These are phyloP conservation scores for Fusarium verrucosum DNA, from an alignment of 2,329 filamentous ascomycete genomes.

Conservation along the genomic window DNA sequence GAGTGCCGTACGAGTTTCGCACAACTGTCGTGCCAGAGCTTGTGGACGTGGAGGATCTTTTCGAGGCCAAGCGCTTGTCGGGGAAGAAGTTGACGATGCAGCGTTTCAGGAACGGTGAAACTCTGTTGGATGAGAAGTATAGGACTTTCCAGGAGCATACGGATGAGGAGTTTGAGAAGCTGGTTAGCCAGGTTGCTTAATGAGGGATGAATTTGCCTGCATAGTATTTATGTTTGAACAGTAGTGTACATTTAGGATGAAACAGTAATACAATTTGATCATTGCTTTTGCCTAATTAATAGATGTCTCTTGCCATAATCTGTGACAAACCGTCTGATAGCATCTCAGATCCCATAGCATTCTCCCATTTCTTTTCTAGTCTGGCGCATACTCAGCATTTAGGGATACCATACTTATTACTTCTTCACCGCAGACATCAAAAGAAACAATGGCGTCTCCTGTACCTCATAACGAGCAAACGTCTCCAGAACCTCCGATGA, in stretches of 20 bases:
- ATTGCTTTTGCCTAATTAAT: too few relatives aligned
- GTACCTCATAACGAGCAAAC: too few relatives aligned
- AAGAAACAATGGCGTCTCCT: too few relatives aligned
- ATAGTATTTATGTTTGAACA: background rate
- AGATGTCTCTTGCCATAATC: too few relatives aligned
- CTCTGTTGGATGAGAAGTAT: constrained; percentile 7
- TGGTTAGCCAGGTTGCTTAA: constrained; percentile 31
- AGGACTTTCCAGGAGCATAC: constrained; percentile 29
- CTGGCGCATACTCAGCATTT: too few relatives aligned
- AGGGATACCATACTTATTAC: too few relatives aligned
- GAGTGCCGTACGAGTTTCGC: constrained; percentile 34
- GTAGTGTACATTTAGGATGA: background rate
- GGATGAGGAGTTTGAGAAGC: constrained; percentile 27
- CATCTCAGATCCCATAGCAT: too few relatives aligned
- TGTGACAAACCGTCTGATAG: too few relatives aligned
- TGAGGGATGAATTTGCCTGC: background rate
- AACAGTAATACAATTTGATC: background rate
- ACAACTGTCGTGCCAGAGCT: constrained; percentile 37
- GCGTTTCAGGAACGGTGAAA: constrained; percentile 30
- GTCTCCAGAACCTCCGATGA: too few relatives aligned
- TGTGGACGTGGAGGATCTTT: constrained; percentile 37
- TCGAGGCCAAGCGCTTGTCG: constrained; percentile 35
- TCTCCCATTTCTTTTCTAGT: too few relatives aligned
- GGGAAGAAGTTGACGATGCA: constrained; percentile 40
- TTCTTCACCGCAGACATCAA: too few relatives aligned